Percentiles rank a stretch among this genome's conserved stretches.
phyloP scores from a whole-genome alignment of 129 eudicot species.

The Pseudognaphalium luteoalbum region DNA sequence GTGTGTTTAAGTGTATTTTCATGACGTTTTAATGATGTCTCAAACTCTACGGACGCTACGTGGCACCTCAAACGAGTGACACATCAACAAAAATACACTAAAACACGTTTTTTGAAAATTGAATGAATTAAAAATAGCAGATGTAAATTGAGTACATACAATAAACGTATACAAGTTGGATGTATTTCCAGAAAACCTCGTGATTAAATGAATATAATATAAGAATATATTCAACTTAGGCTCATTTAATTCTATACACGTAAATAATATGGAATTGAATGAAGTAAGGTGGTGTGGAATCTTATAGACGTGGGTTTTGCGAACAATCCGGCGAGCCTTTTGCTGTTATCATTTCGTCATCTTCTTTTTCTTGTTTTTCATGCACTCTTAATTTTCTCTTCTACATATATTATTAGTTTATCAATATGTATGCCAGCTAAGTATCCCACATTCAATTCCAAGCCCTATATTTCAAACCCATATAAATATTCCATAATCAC shows the following conservation, averaged over 20 bases:
- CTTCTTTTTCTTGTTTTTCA: constrained; percentile 24
- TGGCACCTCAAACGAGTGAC: no score
- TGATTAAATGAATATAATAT: no score
- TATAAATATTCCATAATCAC: constrained; percentile 28
- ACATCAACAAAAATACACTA: no score
- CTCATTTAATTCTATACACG: background rate
- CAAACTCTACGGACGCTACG: no score
- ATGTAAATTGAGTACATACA: no score
- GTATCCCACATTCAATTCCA: constrained; percentile 36
- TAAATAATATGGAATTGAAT: constrained; percentile 39
- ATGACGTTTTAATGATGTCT: no score
- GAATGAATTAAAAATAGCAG: no score
- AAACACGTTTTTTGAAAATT: no score
- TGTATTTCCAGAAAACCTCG: no score
- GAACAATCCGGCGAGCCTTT: constrained; percentile 73
- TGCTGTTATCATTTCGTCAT: constrained; percentile 49
- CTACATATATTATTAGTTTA: background rate
- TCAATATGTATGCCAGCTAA: constrained; percentile 51
- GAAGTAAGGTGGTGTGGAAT: constrained; percentile 32
- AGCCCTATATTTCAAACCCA: constrained; percentile 4
- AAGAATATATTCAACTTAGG: no score
- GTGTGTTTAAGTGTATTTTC: no score
- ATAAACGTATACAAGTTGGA: no score
- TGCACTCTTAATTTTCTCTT: constrained; percentile 7
- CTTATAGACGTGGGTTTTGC: constrained; percentile 75